A percentile compares a stretch with the other conserved stretches of the same genome.
Conservation (phyloP, 2,329 filamentous ascomycete genomes). For the Diaporthe destruens region DNA sequence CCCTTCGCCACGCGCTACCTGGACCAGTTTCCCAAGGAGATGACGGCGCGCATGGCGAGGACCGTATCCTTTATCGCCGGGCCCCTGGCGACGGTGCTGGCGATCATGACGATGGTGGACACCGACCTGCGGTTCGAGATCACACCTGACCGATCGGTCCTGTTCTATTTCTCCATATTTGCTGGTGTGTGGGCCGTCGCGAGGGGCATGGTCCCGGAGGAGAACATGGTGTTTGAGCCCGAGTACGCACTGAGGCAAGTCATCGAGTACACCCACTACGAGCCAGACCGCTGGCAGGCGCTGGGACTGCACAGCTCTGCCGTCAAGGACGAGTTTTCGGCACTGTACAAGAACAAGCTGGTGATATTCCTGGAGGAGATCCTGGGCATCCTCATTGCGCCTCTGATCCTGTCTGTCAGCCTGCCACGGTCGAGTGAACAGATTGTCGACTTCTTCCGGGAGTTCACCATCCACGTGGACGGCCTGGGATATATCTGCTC, state of each 20-base stretch:
- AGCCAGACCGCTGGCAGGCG: constrained; percentile 88
- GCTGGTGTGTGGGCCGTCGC: constrained; percentile 86
- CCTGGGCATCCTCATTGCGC: constrained; percentile 90
- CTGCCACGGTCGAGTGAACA: constrained; percentile 91
- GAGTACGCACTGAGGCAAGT: constrained; percentile 90
- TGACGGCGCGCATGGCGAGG: constrained; percentile 85
- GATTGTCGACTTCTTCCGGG: constrained; percentile 96
- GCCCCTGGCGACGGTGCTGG: constrained; percentile 86
- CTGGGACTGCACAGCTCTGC: constrained; percentile 89
- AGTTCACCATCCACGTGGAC: constrained; percentile 97
- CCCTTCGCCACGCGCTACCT: constrained; percentile 93
- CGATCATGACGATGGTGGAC: constrained; percentile 86
- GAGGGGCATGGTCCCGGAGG: constrained; percentile 86
- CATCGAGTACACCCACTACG: constrained; percentile 92
- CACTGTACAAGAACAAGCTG: constrained; percentile 91
- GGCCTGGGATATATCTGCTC: constrained; percentile 96
- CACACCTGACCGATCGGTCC: constrained; percentile 85
- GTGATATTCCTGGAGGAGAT: constrained; percentile 94
- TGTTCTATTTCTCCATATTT: constrained; percentile 91
- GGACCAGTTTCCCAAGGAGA: constrained; percentile 96
- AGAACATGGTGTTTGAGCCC: constrained; percentile 90
- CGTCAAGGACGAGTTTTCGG: constrained; percentile 89
- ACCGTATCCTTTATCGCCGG: constrained; percentile 91
- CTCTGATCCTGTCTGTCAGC: constrained; percentile 87
- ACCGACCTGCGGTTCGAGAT: constrained; percentile 94